These are phyloP conservation scores for Lecanicillium sp. DNA, from an alignment of 2,329 filamentous ascomycete genomes.

Conservation along the genomic window DNA sequence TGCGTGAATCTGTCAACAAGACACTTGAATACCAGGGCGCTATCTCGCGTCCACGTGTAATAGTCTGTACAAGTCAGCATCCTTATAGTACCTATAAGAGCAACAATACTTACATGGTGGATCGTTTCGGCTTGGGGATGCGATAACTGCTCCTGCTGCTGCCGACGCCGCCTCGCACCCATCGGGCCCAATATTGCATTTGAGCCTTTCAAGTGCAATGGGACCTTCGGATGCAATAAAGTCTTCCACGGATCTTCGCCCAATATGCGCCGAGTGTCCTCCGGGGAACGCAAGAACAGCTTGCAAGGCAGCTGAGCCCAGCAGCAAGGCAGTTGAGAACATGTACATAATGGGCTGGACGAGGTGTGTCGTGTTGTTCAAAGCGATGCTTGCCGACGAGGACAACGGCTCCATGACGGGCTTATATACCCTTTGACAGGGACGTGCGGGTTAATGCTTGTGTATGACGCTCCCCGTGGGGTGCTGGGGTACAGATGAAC, in stretches of 20 bases:
- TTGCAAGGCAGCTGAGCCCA: slow-evolving; percentile 45
- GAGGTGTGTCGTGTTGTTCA: slow-evolving; percentile 12
- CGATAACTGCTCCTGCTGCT: slow-evolving; percentile 45
- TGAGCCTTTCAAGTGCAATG: slow-evolving; percentile 41
- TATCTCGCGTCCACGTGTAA: slow-evolving; percentile 73
- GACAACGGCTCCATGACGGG: slow-evolving; percentile 4
- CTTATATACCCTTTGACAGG: background rate
- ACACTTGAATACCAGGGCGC: slow-evolving; percentile 61
- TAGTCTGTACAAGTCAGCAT: slow-evolving; percentile 44
- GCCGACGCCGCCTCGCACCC: slow-evolving; percentile 43
- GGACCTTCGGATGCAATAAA: slow-evolving; percentile 46
- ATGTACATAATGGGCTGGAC: slow-evolving; percentile 41
- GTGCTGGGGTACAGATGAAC: background rate
- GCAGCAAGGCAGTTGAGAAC: slow-evolving; percentile 39
- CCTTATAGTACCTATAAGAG: no score
- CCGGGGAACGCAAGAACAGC: slow-evolving; percentile 38
- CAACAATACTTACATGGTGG: slow-evolving; percentile 44
- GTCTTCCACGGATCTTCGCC: slow-evolving; percentile 36
- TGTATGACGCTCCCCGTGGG: slow-evolving; percentile 5
- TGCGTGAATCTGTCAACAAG: slow-evolving; percentile 58
- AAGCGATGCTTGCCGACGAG: no score
- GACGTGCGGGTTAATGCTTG: background rate
- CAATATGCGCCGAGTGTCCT: slow-evolving; percentile 17
- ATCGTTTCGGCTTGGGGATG: slow-evolving; percentile 43
- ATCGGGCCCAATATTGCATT: slow-evolving; percentile 52